phyloP scores from a whole-genome alignment of 768 basidiomycete genomes.

The Pleurotus eryngii region DNA sequence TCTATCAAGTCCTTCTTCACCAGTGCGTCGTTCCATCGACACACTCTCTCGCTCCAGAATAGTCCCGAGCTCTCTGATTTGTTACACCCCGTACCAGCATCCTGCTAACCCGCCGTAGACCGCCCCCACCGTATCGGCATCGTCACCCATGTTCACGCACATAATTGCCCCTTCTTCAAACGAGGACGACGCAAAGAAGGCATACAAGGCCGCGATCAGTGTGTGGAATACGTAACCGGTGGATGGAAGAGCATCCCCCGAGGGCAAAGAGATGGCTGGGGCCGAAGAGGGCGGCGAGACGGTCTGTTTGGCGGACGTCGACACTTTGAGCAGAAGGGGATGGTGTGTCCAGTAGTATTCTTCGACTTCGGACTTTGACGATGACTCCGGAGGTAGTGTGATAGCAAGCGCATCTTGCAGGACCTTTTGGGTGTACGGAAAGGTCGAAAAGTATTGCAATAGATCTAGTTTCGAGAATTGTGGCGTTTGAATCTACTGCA shows the following conservation, averaged over 20 bases:
- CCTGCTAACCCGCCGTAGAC: conserved; percentile 45
- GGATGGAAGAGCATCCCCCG: conserved; percentile 27
- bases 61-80: conserved; percentile 14
- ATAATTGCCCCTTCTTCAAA: conserved; percentile 45
- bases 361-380: conserved; percentile 24
- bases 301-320: conserved; percentile 4
- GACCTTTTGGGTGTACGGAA: conserved; percentile 29
- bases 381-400: conserved; percentile 15
- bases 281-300: neutral
- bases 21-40: conserved; percentile 29
- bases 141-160: conserved; percentile 40
- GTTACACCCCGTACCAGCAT: conserved; percentile 33
- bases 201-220: conserved; percentile 39
- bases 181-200: conserved; percentile 38
- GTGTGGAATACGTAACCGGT: conserved; percentile 39
- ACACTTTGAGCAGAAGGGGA: conserved; percentile 27
- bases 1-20: conserved; percentile 33
- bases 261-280: conserved; percentile 24
- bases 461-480: conserved; percentile 35
- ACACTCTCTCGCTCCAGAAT: conserved; percentile 37
- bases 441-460: conserved; percentile 34
- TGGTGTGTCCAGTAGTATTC: conserved; percentile 31
- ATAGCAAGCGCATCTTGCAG: conserved; percentile 30
- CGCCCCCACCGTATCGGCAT: conserved; percentile 44
- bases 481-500: conserved; percentile 9